Conservation (phyloP, 139 green algal species). For the Mesostigma viride region DNA sequence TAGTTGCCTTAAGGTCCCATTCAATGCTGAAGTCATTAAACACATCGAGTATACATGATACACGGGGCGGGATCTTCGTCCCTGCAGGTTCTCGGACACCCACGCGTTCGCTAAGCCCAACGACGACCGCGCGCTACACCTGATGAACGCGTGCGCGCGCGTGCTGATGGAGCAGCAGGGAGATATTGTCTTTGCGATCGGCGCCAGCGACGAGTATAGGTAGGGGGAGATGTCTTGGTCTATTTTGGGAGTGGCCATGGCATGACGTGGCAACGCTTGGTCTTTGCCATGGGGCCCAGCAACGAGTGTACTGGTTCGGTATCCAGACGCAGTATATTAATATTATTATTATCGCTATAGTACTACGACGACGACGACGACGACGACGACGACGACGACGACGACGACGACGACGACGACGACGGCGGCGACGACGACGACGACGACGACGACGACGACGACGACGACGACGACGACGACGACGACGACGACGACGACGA, state of each 20-base stretch:
- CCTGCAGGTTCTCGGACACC: slow-evolving; percentile 16
- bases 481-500: slow-evolving; percentile 2
- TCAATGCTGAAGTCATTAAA: too few species aligned
- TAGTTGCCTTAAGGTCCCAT: too few species aligned
- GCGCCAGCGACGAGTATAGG: slow-evolving; percentile 38
- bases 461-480: neutral
- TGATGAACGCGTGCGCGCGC: slow-evolving; percentile 27
- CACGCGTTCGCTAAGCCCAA: slow-evolving; percentile 34
- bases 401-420: neutral
- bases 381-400: slow-evolving; percentile 1
- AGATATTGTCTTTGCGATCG: slow-evolving; percentile 37
- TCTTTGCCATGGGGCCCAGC: too few species aligned
- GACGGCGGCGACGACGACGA: neutral
- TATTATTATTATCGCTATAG: neutral
- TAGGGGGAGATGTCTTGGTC: too few species aligned
- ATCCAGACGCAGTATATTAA: too few species aligned
- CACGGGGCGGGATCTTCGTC: too few species aligned
- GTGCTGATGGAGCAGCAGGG: slow-evolving; percentile 18
- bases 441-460: neutral
- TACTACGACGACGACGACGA: slow-evolving; percentile 3
- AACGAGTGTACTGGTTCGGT: too few species aligned
- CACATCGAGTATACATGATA: too few species aligned
- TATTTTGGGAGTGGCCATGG: too few species aligned
- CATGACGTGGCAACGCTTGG: too few species aligned
- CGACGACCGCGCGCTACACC: slow-evolving; percentile 21